These are phyloP conservation scores for Suhomyces bokatorum DNA, from an alignment of 1,139 yeast genomes.

Conservation along the genomic window DNA sequence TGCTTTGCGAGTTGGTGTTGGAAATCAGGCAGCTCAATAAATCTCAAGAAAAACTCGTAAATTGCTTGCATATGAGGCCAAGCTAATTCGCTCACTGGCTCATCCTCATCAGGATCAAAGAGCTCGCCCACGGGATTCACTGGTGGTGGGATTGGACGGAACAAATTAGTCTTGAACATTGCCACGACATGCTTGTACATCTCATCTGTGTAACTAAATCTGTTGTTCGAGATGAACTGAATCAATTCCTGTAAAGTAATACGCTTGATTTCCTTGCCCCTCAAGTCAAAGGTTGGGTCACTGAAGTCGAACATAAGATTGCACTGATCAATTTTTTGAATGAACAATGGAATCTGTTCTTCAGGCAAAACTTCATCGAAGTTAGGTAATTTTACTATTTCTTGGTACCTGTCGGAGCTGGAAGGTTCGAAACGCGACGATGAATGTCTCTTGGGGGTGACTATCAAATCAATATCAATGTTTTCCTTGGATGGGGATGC, in stretches of 20 bases:
- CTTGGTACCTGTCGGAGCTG: constrained; percentile 57
- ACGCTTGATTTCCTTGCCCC: constrained; percentile 90
- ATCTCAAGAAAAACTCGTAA: constrained; percentile 88
- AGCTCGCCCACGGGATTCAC: constrained; percentile 96
- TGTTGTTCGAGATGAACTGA: constrained; percentile 78
- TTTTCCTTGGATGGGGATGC: constrained; percentile 45
- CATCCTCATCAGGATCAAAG: constrained; percentile 98
- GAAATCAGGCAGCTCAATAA: constrained; percentile 93
- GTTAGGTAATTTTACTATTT: constrained; percentile 78
- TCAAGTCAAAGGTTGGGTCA: constrained; percentile 88
- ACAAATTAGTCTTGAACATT: constrained; percentile 86
- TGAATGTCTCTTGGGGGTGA: constrained; percentile 87
- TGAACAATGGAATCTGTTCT: constrained; percentile 77
- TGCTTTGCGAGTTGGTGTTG: constrained; percentile 92
- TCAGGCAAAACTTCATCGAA: constrained; percentile 90
- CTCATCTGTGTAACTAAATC: constrained; percentile 85
- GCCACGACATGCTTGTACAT: constrained; percentile 86
- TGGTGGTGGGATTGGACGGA: constrained; percentile 97
- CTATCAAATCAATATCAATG: constrained; percentile 49
- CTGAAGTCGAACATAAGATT: constrained; percentile 89
- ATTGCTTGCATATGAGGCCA: constrained; percentile 99
- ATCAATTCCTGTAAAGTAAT: constrained; percentile 84
- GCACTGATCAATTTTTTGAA: constrained; percentile 92
- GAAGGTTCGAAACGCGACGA: constrained; percentile 90
- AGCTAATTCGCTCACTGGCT: constrained; percentile 92